Base-by-base conservation (phyloP, 2,329 filamentous ascomycete genomes). In the Aspergillus fischeri region DNA sequence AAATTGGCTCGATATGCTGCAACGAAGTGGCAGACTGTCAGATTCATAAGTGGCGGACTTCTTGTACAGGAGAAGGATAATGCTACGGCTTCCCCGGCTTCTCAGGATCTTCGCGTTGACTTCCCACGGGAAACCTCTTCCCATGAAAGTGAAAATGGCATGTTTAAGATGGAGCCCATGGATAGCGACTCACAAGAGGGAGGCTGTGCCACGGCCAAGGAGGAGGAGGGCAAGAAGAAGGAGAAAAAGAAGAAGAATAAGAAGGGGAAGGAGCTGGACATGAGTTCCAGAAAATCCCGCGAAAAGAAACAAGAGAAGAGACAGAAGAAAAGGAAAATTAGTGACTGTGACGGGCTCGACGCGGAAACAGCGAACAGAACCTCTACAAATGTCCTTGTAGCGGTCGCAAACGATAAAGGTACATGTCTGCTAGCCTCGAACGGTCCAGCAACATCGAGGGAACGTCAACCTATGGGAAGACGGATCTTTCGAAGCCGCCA, bases 11-110 rank as follows among this genome's bases (percentile, higher is more conserved):
- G 86, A 49, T 96, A 92, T 70, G 83, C 90, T 54, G 86, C 88
- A 64, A 82, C 84, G 67, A 90, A 87, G 73, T 92, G 87, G 77
- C 92, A 92, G 0, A 81, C 83, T 9, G 90, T 96, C 81, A 85
- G 87, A 51, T 99, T 99, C 73, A 88, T 99, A 25, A 86, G 82
- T 57, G 94, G 91, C n/a, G 94, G 93, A 0, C 82, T 92, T 56
- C 69, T 88, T 60, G 80, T 84, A 4, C 84, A 84, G 11, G 83
- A 86, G 59, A 81, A 82, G 68, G 78, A 81, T 56, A 75, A 82
- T 44, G 58, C 58, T 17, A 49, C 66, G 62, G 52, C 61, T 60
- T 52, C 53, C 41, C 54, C 65, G 28, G 52, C 71, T 85, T 38
- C 50, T 44, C 52, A 60, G 32, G 78, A 86, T 25, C 83, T 83